Evolutionary conservation across 495 filamentous ascomycete species (phyloP).

Genomic region (Lasiosphaeria hispida): DNA sequence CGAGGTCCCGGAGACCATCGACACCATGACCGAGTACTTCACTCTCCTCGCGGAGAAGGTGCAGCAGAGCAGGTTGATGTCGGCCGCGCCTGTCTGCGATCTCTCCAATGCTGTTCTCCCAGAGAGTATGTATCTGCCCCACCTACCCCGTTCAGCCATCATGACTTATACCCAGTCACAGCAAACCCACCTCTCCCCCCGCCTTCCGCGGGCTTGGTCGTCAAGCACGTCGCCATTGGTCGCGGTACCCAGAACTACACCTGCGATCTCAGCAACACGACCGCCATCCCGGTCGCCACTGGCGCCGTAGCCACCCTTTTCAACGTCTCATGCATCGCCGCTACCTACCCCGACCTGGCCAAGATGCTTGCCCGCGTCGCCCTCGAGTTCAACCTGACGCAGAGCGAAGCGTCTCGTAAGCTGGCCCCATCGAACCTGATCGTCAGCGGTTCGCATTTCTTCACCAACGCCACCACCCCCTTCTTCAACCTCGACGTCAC

Average conservation of each 20-base stretch:
- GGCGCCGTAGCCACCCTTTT: slow-evolving; percentile 86
- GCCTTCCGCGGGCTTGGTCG: slow-evolving; percentile 53
- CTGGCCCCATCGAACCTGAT: slow-evolving; percentile 55
- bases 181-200: slow-evolving; percentile 51
- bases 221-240: slow-evolving; percentile 79
- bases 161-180: slow-evolving; percentile 28
- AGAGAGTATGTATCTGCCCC: slow-evolving; percentile 34
- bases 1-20: slow-evolving; percentile 35
- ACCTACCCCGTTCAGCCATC: neutral
- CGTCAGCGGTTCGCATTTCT: slow-evolving; percentile 75
- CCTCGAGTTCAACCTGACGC: slow-evolving; percentile 52
- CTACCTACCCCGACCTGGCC: slow-evolving; percentile 62
- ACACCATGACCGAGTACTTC: slow-evolving; percentile 53
- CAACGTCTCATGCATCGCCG: slow-evolving; percentile 79
- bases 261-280: slow-evolving; percentile 59
- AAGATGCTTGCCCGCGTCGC: slow-evolving; percentile 51
- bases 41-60: slow-evolving; percentile 50
- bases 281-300: slow-evolving; percentile 56
- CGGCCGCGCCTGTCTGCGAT: slow-evolving; percentile 48
- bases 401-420: slow-evolving; percentile 29
- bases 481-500: slow-evolving; percentile 69
- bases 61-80: slow-evolving; percentile 36
- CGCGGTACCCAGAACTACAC: slow-evolving; percentile 93
- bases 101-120: slow-evolving; percentile 48
- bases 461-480: slow-evolving; percentile 64